Evolutionary conservation across 441 rosid species (phyloP).

Genomic region (Corymbia calophylla): DNA sequence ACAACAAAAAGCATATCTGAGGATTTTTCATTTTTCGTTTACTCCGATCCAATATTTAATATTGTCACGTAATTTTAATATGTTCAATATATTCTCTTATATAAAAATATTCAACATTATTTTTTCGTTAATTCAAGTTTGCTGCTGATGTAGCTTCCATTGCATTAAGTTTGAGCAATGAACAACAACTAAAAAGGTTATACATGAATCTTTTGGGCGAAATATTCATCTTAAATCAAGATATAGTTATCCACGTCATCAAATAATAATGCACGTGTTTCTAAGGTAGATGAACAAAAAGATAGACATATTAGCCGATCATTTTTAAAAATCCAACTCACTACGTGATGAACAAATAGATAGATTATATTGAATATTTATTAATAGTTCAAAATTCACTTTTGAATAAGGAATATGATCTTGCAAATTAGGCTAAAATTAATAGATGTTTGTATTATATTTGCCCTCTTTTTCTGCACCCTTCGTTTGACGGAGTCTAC

Average conservation of each 20-base stretch:
- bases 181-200: background rate
- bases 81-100: rapidly evolving
- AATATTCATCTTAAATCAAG: background rate
- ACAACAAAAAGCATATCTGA: background rate
- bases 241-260: background rate
- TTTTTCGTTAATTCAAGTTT: no score
- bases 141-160: background rate
- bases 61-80: no score
- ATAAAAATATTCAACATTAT: no score
- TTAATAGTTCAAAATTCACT: no score
- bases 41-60: no score
- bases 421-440: background rate
- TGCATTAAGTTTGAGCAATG: background rate
- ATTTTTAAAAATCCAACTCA: background rate
- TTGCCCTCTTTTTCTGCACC: background rate
- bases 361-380: no score
- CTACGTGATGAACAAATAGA: background rate
- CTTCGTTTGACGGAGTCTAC: background rate
- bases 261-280: no score
- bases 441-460: no score
- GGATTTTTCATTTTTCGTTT: background rate
- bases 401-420: background rate
- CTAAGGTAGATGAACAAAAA: background rate
- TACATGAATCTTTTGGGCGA: no score
- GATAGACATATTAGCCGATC: background rate